Percentiles rank a stretch among this genome's conserved stretches.
Evolutionary conservation across 306 rosid species (phyloP).

Genomic region (Pachyrhizus erosus): DNA sequence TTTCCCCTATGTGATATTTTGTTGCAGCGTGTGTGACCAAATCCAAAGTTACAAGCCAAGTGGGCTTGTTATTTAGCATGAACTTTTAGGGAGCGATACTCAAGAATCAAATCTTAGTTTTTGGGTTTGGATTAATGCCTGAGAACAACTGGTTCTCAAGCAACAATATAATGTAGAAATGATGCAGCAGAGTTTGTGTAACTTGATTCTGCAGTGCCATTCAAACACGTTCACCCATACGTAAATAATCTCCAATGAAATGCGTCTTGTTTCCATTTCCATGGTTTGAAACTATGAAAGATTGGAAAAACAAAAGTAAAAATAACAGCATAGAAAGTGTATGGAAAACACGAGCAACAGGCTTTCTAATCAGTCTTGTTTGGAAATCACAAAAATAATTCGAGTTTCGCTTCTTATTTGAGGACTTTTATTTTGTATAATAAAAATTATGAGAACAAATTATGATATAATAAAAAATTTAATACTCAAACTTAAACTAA

Average conservation of each 20-base stretch:
- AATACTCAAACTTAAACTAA: too few species aligned
- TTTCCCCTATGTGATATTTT: slow-evolving; percentile 8
- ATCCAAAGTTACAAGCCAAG: slow-evolving; percentile 42
- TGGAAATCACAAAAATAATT: too few species aligned
- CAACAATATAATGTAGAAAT: slow-evolving; percentile 22
- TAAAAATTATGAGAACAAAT: too few species aligned
- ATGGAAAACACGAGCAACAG: too few species aligned
- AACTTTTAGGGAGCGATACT: slow-evolving; percentile 32
- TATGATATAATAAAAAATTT: too few species aligned
- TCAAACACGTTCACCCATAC: slow-evolving; percentile 19
- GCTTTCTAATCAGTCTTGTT: too few species aligned
- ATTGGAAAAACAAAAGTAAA: not conserved
- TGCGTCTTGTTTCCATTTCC: not conserved
- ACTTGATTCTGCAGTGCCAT: not conserved
- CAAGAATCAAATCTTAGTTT: not conserved
- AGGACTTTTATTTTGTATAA: too few species aligned
- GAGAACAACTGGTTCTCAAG: not conserved
- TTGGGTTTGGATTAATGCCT: not conserved
- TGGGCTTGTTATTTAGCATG: slow-evolving; percentile 40
- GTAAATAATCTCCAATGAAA: not conserved
- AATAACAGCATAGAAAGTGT: not conserved
- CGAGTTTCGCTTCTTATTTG: too few species aligned
- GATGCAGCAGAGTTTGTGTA: slow-evolving; percentile 28
- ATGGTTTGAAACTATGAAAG: not conserved
- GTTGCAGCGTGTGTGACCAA: slow-evolving; percentile 32